Conservation (phyloP, 305 asterid species). For the Solanum hybrid region DNA sequence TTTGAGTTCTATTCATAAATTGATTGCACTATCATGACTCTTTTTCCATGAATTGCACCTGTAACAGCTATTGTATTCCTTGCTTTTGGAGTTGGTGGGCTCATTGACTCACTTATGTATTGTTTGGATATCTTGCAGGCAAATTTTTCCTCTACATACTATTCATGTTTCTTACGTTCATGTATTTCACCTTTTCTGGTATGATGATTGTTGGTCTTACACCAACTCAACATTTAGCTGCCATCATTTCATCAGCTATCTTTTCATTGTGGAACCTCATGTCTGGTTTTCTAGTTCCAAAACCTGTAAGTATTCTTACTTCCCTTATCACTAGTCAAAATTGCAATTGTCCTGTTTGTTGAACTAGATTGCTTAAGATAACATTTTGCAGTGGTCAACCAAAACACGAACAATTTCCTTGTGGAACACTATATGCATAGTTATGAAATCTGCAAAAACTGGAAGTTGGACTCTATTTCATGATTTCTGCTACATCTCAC, state of each 20-base stretch:
- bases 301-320: not conserved
- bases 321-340: not conserved
- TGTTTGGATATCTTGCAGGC: conserved; percentile 11
- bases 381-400: not conserved
- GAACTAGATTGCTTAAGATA: not conserved
- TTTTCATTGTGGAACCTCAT: not conserved
- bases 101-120: not conserved
- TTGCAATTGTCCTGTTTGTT: not conserved
- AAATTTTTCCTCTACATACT: conserved; percentile 37
- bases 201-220: conserved; percentile 89
- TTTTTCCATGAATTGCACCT: not conserved
- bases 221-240: conserved; percentile 59
- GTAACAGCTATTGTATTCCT: not conserved
- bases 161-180: conserved; percentile 63
- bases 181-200: conserved; percentile 72
- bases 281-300: not conserved
- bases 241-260: conserved; percentile 33
- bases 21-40: not conserved
- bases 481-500: not conserved
- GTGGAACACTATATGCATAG: not conserved
- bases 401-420: not conserved
- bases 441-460: not conserved
- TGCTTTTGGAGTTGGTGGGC: not conserved
- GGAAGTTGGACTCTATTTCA: not conserved
- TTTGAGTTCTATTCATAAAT: not conserved